Conservation (phyloP, 139 green algal genomes). For the Auxenochlorella pyrenoidosa region DNA sequence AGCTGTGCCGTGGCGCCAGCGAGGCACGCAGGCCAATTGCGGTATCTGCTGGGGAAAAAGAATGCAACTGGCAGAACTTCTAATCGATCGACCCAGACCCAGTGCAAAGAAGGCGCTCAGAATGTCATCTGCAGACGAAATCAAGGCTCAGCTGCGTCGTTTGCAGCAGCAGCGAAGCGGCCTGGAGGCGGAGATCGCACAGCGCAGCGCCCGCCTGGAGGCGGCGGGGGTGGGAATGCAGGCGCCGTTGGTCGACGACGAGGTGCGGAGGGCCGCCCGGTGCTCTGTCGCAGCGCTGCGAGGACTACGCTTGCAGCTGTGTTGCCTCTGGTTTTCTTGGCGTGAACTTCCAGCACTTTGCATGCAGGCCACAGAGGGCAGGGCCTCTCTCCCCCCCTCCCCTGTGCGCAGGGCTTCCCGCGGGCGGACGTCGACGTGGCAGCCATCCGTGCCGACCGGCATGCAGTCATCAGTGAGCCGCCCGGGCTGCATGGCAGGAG, state of each 20-base stretch:
- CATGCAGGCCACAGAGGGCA: neutral
- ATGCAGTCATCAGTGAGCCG: slow-evolving; percentile 60
- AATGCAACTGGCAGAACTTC: no score
- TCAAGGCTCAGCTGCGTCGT: slow-evolving; percentile 60
- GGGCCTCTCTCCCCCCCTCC: neutral
- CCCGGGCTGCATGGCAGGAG: no score
- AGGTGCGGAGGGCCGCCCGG: slow-evolving; percentile 50
- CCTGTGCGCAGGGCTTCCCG: slow-evolving; percentile 76
- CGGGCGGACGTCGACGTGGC: slow-evolving; percentile 81
- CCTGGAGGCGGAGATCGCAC: slow-evolving; percentile 66
- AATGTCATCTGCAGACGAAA: no score
- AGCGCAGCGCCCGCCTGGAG: slow-evolving; percentile 55
- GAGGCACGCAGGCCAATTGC: no score
- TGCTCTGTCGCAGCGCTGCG: no score
- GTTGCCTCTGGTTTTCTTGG: no score
- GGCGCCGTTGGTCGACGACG: slow-evolving; percentile 68
- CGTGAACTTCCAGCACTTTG: neutral
- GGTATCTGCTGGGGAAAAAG: no score
- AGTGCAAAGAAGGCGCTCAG: no score
- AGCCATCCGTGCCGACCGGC: slow-evolving; percentile 69
- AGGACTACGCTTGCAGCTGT: no score
- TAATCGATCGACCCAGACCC: no score
- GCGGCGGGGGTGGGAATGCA: slow-evolving; percentile 65
- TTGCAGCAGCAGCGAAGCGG: slow-evolving; percentile 42
- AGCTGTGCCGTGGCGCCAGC: no score